Percentiles rank a stretch among this genome's conserved stretches.
phyloP scores from a whole-genome alignment of 2,329 filamentous ascomycete genomes.

The Aspergillus tanneri region DNA sequence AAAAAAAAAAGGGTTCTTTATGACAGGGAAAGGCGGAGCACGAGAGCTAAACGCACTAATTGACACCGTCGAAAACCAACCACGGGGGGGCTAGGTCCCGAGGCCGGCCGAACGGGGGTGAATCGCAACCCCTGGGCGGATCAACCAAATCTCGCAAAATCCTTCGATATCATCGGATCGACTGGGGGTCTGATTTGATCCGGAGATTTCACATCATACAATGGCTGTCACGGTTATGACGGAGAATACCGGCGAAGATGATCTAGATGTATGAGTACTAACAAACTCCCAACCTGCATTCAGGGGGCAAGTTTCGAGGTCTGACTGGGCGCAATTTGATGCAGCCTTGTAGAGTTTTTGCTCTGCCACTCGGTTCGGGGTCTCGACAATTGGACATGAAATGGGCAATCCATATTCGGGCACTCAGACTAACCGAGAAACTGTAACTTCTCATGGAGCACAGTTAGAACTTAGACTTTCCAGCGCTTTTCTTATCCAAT shows the following conservation, averaged over 20 bases:
- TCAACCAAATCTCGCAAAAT: conserved; percentile 25
- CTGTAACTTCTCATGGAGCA: not conserved
- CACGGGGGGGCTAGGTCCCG: conserved; percentile 20
- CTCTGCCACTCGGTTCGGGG: not conserved
- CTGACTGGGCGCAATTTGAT: not conserved
- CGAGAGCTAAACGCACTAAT: conserved; percentile 4
- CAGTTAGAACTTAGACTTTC: not conserved
- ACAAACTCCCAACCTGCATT: not conserved
- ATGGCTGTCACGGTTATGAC: conserved; percentile 4
- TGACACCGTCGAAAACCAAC: conserved; percentile 12
- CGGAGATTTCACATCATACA: too few relatives aligned
- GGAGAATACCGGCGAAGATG: conserved; percentile 9
- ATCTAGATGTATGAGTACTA: not conserved
- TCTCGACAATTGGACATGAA: not conserved
- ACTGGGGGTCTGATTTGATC: conserved; percentile 13
- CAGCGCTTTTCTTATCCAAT: not conserved
- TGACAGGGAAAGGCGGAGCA: conserved; percentile 12
- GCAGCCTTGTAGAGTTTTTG: not conserved
- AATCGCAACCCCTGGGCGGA: conserved; percentile 33
- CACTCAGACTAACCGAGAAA: not conserved
- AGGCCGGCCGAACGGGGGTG: conserved; percentile 17
- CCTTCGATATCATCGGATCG: conserved; percentile 23
- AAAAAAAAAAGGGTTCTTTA: not conserved
- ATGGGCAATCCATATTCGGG: not conserved
- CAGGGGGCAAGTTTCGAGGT: not conserved